Percentiles rank a stretch among this genome's conserved stretches.
phyloP scores from a whole-genome alignment of 805 yeast genomes.

The Candida andamanensis region DNA sequence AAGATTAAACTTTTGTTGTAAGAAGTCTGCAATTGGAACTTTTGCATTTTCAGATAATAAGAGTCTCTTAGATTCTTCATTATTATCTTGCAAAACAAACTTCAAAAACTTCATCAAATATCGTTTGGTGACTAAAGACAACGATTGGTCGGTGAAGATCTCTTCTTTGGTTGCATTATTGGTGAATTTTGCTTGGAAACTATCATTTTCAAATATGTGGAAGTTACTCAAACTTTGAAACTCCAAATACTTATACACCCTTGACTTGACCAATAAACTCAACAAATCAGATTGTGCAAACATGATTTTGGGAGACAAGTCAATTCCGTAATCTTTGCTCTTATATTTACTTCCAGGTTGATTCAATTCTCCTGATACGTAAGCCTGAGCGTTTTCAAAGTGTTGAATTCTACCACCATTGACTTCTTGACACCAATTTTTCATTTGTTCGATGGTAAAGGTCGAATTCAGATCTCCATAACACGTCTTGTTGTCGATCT shows the following conservation, averaged over 20 bases:
- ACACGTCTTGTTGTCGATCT: constrained; percentile 76
- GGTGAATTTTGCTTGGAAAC: constrained; percentile 73
- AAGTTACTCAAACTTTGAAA: constrained; percentile 84
- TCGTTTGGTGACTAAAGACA: constrained; percentile 73
- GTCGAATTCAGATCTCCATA: constrained; percentile 91
- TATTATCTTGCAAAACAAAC: constrained; percentile 58
- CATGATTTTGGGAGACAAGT: constrained; percentile 78
- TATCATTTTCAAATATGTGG: constrained; percentile 91
- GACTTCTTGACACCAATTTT: constrained; percentile 74
- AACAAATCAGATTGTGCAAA: constrained; percentile 89
- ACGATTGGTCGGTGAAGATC: constrained; percentile 82
- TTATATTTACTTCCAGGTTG: constrained; percentile 9
- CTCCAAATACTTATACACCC: constrained; percentile 88
- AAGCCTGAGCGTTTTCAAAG: constrained; percentile 69
- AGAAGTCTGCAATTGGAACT: constrained; percentile 53
- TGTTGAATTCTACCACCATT: constrained; percentile 43
- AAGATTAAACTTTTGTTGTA: constrained; percentile 62
- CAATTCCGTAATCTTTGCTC: constrained; percentile 80
- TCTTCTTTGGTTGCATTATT: constrained; percentile 76
- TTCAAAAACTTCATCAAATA: constrained; percentile 87
- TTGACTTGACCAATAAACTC: constrained; percentile 69
- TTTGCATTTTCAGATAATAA: constrained; percentile 54
- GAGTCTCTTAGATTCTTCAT: constrained; percentile 56
- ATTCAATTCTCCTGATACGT: constrained; percentile 60
- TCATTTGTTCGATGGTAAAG: constrained; percentile 78